A percentile compares a stretch with the other conserved stretches of the same genome.
Conservation (phyloP, 345 rosid species). For the Viola odorata region DNA sequence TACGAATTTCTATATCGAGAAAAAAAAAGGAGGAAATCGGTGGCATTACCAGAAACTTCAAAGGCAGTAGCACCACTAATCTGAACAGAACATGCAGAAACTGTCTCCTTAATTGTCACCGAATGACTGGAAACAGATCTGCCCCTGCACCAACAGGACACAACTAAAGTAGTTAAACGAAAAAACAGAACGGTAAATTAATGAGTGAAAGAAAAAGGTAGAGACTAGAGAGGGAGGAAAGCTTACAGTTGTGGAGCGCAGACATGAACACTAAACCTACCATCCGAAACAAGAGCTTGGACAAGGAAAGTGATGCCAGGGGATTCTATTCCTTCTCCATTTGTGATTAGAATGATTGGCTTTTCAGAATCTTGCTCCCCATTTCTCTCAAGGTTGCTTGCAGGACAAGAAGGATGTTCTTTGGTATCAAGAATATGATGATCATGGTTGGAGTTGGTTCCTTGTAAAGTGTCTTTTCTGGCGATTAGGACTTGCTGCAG, state of each 20-base stretch:
- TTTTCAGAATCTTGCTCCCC: slow-evolving; percentile 10
- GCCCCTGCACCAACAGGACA: slow-evolving; percentile 5
- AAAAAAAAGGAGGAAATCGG: neutral
- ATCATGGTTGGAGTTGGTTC: neutral
- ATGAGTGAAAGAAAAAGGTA: too few relatives aligned
- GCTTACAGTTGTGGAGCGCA: slow-evolving; percentile 42
- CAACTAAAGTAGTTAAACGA: neutral
- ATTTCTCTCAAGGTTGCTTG: neutral
- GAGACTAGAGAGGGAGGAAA: neutral
- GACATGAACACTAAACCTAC: slow-evolving; percentile 25
- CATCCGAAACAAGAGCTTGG: slow-evolving; percentile 22
- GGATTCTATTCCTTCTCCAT: slow-evolving; percentile 38
- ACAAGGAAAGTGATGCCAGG: slow-evolving; percentile 32
- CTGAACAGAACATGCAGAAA: slow-evolving; percentile 11
- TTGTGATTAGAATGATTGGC: slow-evolving; percentile 25
- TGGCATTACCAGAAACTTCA: slow-evolving; percentile 16
- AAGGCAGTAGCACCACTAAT: slow-evolving; percentile 12
- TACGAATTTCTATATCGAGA: neutral
- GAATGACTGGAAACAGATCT: slow-evolving; percentile 22
- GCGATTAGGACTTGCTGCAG: slow-evolving; percentile 27
- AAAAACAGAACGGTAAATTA: too few relatives aligned
- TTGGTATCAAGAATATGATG: neutral
- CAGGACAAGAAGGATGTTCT: neutral
- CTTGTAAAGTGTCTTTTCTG: slow-evolving; percentile 8
- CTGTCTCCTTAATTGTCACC: slow-evolving; percentile 12